Evolutionary conservation across 2,329 filamentous ascomycete species (phyloP).

Genomic region (Diatrype stigma): DNA sequence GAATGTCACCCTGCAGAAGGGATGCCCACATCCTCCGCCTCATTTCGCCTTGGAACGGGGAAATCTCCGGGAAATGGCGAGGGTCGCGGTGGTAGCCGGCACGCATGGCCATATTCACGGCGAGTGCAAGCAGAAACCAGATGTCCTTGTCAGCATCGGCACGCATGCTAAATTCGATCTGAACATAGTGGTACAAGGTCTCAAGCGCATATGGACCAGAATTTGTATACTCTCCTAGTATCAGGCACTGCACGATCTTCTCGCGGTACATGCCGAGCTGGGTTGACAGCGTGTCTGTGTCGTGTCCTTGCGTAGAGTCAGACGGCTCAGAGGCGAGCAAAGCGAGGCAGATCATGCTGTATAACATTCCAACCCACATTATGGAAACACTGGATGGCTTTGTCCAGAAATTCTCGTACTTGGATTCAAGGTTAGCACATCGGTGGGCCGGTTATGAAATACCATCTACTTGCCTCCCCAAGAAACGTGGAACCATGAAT

Average conservation of each 20-base stretch:
- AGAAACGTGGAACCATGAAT: conserved; percentile 25
- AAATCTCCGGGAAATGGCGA: conserved; percentile 35
- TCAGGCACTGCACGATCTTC: conserved; percentile 33
- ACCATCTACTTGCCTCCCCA: conserved; percentile 15
- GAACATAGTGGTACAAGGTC: conserved; percentile 31
- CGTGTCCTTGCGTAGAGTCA: conserved; percentile 6
- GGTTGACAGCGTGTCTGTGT: conserved; percentile 8
- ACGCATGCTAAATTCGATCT: conserved; percentile 25
- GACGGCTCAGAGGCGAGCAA: conserved; percentile 12
- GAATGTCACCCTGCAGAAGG: conserved; percentile 36
- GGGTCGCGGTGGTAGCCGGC: conserved; percentile 44
- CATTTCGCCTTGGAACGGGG: conserved; percentile 41
- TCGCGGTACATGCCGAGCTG: conserved; percentile 17
- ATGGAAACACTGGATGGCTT: conserved; percentile 31
- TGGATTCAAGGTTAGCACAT: not conserved
- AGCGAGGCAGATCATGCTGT: conserved; percentile 40
- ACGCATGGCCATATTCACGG: conserved; percentile 32
- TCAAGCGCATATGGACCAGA: conserved; percentile 38
- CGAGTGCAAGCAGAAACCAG: conserved; percentile 31
- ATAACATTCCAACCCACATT: conserved; percentile 44
- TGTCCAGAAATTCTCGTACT: conserved; percentile 44
- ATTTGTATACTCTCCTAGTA: conserved; percentile 37
- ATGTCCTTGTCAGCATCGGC: conserved; percentile 29
- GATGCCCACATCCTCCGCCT: conserved; percentile 39
- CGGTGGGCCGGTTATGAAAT: conserved; percentile 2